A percentile compares a stretch with the other conserved stretches of the same genome.
Conservation (phyloP, 108 stramenopile species). For the Cyclotella sp. region DNA sequence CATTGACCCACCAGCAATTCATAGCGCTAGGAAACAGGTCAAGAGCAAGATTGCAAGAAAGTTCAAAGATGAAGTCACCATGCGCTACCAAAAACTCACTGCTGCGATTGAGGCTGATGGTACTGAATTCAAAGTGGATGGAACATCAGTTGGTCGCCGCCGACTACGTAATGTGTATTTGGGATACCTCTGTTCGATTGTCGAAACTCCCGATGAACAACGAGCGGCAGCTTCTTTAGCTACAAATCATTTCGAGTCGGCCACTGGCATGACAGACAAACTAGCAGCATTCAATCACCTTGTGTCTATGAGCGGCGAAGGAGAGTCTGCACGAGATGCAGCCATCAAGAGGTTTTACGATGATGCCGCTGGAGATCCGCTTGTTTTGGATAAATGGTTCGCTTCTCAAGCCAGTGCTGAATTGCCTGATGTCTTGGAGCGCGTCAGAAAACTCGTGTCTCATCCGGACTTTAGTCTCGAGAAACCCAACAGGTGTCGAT, state of each 20-base stretch:
- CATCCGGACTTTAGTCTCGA: slow-evolving; percentile 76
- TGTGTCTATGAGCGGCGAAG: slow-evolving; percentile 56
- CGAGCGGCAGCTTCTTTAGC: slow-evolving; percentile 44
- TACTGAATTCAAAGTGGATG: slow-evolving; percentile 44
- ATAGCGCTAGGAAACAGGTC: slow-evolving; percentile 53
- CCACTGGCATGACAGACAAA: slow-evolving; percentile 82
- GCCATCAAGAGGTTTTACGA: slow-evolving; percentile 61
- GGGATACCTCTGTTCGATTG: slow-evolving; percentile 53
- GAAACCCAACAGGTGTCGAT: slow-evolving; percentile 84
- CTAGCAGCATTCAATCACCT: slow-evolving; percentile 64
- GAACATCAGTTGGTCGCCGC: slow-evolving; percentile 43
- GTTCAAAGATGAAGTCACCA: slow-evolving; percentile 29
- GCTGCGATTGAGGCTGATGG: slow-evolving; percentile 39
- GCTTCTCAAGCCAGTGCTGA: slow-evolving; percentile 62
- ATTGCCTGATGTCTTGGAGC: slow-evolving; percentile 47
- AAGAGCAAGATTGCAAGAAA: slow-evolving; percentile 57
- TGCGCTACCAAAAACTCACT: slow-evolving; percentile 62
- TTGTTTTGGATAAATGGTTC: slow-evolving; percentile 65
- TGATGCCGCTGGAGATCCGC: slow-evolving; percentile 67
- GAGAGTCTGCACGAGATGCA: slow-evolving; percentile 25
- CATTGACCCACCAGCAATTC: slow-evolving; percentile 56
- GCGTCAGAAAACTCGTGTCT: slow-evolving; percentile 45
- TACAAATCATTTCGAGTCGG: slow-evolving; percentile 56
- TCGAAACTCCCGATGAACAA: slow-evolving; percentile 55
- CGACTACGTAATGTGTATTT: slow-evolving; percentile 74